phyloP scores from a whole-genome alignment of 257 asterid species.

The Echites panduratus region DNA sequence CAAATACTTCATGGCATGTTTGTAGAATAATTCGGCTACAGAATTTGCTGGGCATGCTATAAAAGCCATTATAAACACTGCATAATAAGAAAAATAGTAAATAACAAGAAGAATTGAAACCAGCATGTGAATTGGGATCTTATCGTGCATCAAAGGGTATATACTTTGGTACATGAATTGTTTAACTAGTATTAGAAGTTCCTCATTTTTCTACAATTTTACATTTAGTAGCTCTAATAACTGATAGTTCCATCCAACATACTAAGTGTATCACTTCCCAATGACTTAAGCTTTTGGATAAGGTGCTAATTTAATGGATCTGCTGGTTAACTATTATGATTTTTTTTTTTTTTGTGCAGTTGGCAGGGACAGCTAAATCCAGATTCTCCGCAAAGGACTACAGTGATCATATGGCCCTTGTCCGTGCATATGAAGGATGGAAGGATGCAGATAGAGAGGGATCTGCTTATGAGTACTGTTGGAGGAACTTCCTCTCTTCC shows the following conservation, averaged over 20 bases:
- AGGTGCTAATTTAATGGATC: not conserved
- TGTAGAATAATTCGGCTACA: no score
- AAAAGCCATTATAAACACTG: no score
- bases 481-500: constrained; percentile 92
- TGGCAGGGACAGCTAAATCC: constrained; percentile 92
- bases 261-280: not conserved
- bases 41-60: no score
- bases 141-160: not conserved
- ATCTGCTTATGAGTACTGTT: constrained; percentile 89
- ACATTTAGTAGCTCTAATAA: not conserved
- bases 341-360: constrained; percentile 31
- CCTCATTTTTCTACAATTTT: not conserved
- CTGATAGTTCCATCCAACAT: not conserved
- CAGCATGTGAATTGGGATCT: not conserved
- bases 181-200: not conserved
- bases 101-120: no score
- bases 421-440: constrained; percentile 99
- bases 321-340: constrained; percentile 16
- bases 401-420: constrained; percentile 99
- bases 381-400: constrained; percentile 98
- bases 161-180: not conserved
- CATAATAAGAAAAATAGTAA: no score
- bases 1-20: no score
- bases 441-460: constrained; percentile 99
- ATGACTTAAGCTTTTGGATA: not conserved